Base-by-base conservation (phyloP, 148 eudicot species). In the Silene latifolia region DNA sequence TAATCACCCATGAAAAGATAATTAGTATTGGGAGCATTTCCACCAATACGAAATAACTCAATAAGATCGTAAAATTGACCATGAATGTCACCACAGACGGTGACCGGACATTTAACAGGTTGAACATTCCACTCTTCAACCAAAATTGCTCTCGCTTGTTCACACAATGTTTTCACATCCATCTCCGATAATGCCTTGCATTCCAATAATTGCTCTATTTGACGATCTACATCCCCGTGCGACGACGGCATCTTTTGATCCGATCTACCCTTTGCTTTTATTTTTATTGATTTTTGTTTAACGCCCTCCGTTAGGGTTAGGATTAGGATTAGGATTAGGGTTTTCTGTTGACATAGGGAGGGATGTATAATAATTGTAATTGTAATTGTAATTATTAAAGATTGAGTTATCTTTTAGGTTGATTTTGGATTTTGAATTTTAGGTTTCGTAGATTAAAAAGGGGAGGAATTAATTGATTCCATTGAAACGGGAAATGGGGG, bases 91-190 rank as follows among this genome's bases (percentile, higher is more conserved):
- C n/a, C n/a, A n/a, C n/a, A n/a, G n/a, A n/a, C n/a, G n/a, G n/a
- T n/a, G n/a, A n/a, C n/a, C n/a, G n/a, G 98, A 64, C 98, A 93
- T 72, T 88, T 93, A 23, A 93, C 98, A 48, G 97, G 92, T 76
- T 93, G 98, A 29, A 93, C 98, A 72, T 93, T 93, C 92, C 92
- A 91, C 74, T 93, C 98, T 73, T 93, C 98, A 3, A 93, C 98
- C 69, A 91, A 79, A 51, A 91, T 87, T 44, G 91, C 95, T 84
- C 90, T 83, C 15, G 98, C 98, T 71, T 91, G 91, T 72, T 94
- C 97, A 77, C 98, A 91, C 62, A 94, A 75, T 69, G 81, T 74
- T 84, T 90, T 91, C 75, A 94, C 97, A 81, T 94, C 97, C 3
- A 74, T 86, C 72, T 94, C 97, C 60, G 89, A 63, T 63, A 94